Base-by-base conservation (phyloP, 805 yeast species). In the Candida patagonica region DNA sequence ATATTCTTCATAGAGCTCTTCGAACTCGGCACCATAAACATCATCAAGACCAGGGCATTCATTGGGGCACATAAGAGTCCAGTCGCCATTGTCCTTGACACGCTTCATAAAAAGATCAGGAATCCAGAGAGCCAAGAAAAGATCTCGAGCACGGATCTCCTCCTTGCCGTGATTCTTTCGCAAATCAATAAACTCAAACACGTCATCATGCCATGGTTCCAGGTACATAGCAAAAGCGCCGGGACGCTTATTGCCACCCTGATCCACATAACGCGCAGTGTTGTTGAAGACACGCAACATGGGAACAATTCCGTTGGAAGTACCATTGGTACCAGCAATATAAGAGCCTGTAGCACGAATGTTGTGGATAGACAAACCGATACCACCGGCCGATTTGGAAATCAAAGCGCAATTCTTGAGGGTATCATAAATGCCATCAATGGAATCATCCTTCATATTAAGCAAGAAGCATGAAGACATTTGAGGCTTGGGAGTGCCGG, bases 141-240 rank as follows among this genome's bases (percentile, higher is more conserved):
- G 66, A 60, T 88, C 96, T 51, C 96, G 71, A 0, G 97, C 95
- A 51, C 96, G 72, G 48, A 76, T 67, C 59, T 88, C 96, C 59
- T 88, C 96, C 49, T 84, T 85, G 40, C 96, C 97, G 52, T 87
- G 95, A 52, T 86, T 88, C 62, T 88, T 88, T 51, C 87, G 71
- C 46, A 89, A 67, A 40, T 87, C 87, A 33, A 89, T 59, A 50
- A 88, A 80, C 40, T 79, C 89, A 55, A 84, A 76, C 26, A 88
- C 68, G 54, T 88, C 97, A 2, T 84, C 74, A 55, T 88, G 97
- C 97, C 97, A 88, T 38, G 97, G 96, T 62, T 88, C 97, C 25
- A 88, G 57, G 56, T 87, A 89, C 21, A 87, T 62, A 22, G 95
- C 94, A 60, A 89, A 80, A 1, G 97, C 96, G 42, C 96, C 96